phyloP scores from a whole-genome alignment of 345 rosid genomes.

The Rhizophora apiculata region DNA sequence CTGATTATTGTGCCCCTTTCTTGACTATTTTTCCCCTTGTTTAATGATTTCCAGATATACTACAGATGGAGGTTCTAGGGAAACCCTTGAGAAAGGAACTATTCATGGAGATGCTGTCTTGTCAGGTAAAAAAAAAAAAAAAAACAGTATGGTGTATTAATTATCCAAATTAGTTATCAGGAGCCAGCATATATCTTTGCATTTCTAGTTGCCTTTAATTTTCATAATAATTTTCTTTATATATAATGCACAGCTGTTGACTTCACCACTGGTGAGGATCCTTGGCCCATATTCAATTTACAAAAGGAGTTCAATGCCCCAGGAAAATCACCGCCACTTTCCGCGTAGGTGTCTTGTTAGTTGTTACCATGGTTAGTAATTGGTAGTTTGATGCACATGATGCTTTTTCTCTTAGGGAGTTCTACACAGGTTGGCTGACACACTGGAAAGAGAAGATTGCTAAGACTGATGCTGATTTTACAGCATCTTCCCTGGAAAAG shows the following conservation, averaged over 20 bases:
- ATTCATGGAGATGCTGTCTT: constrained; percentile 56
- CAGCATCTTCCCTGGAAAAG: constrained; percentile 70
- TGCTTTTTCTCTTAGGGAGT: constrained; percentile 55
- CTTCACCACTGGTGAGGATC: constrained; percentile 71
- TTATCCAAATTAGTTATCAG: neutral
- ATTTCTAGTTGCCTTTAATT: neutral
- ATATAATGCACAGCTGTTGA: constrained; percentile 68
- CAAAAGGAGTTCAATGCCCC: constrained; percentile 87
- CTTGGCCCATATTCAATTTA: constrained; percentile 82
- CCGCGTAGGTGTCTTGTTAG: constrained; percentile 50
- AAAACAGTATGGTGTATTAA: neutral
- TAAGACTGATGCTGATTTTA: constrained; percentile 55
- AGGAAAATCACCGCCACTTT: constrained; percentile 92
- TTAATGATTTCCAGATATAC: constrained; percentile 59
- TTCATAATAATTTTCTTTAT: neutral
- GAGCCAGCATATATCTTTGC: neutral
- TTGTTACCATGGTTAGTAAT: neutral
- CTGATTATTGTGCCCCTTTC: neutral
- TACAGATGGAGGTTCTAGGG: constrained; percentile 84
- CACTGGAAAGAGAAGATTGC: constrained; percentile 92
- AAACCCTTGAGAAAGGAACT: constrained; percentile 76
- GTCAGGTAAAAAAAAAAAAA: constrained; percentile 47
- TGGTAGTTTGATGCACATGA: constrained; percentile 9
- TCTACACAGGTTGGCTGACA: constrained; percentile 97
- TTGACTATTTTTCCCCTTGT: neutral